phyloP scores from a whole-genome alignment of 768 basidiomycete species.

The Dioszegia hungarica region DNA sequence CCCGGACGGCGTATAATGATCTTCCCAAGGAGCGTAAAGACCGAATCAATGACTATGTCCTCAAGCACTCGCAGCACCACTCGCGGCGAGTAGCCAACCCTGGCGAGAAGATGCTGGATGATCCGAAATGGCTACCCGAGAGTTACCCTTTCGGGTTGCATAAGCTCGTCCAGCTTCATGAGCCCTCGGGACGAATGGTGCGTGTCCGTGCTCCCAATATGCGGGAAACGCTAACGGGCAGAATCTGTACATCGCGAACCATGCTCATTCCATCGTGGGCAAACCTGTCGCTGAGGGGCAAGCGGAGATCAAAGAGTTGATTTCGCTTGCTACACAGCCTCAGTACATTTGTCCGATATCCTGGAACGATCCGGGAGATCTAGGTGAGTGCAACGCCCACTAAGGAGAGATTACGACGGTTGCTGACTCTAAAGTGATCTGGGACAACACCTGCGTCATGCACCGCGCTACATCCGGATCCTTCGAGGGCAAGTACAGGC shows the following conservation, averaged over 20 bases:
- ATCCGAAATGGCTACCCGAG: constrained; percentile 3
- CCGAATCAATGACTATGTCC: constrained; percentile 6
- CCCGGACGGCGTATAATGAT: constrained; percentile 15
- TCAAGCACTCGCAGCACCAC: constrained; percentile 12
- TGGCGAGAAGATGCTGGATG: constrained; percentile 9
- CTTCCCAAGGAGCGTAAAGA: constrained; percentile 8
- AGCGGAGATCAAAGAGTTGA: constrained; percentile 11
- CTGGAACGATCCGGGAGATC: constrained; percentile 17
- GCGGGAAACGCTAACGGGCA: no score
- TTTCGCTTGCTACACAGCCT: constrained; percentile 12
- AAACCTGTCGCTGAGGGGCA: constrained; percentile 15
- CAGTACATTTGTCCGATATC: constrained; percentile 9
- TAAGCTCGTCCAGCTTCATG: constrained; percentile 20
- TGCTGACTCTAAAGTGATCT: constrained; percentile 9
- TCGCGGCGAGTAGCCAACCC: constrained; percentile 14
- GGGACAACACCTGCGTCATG: constrained; percentile 27
- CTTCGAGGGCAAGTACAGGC: constrained; percentile 10
- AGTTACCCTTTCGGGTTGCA: constrained; percentile 14
- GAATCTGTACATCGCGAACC: constrained; percentile 25
- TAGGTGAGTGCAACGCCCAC: constrained; percentile 9
- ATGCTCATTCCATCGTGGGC: constrained; percentile 13
- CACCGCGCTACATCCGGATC: constrained; percentile 14
- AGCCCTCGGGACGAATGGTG: constrained; percentile 13
- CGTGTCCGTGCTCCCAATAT: no score
- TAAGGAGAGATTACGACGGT: not conserved